Evolutionary conservation across 139 green algal species (phyloP).

Genomic region (Marvania coccoides): DNA sequence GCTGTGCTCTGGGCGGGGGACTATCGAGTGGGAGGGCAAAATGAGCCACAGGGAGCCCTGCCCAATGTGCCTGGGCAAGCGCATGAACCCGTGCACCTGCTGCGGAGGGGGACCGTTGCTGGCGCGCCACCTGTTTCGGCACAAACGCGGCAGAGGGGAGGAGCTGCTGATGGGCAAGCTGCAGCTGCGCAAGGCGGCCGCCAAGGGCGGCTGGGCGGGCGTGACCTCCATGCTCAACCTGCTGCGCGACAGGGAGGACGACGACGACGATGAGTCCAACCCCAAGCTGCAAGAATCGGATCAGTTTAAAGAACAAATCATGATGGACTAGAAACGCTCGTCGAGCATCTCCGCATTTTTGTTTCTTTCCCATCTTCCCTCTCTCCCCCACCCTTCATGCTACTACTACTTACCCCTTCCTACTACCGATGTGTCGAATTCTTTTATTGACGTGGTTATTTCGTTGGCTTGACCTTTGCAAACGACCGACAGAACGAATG

Average conservation of each 20-base stretch:
- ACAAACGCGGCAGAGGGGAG: constrained; percentile 6
- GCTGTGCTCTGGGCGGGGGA: constrained; percentile 21
- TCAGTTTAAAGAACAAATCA: constrained; percentile 1
- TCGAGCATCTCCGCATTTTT: no score
- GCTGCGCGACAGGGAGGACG: no score
- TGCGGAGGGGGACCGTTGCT: constrained; percentile 23
- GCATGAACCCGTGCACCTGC: constrained; percentile 13
- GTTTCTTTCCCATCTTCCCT: no score
- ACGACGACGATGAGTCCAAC: no score
- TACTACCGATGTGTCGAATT: no score
- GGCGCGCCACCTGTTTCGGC: constrained; percentile 12
- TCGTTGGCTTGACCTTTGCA: no score
- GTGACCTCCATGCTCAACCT: no score
- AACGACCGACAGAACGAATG: no score
- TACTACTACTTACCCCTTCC: no score
- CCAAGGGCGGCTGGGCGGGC: no score
- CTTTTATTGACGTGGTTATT: no score
- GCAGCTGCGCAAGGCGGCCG: background rate
- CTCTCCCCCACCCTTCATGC: no score
- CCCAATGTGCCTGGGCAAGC: constrained; percentile 26
- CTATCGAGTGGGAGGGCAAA: constrained; percentile 32
- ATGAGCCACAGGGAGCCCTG: constrained; percentile 28
- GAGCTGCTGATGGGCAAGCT: constrained; percentile 7
- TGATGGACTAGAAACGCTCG: background rate
- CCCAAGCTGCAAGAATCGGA: background rate